A percentile compares a stretch with the other conserved stretches of the same genome.
These are phyloP conservation scores for Cordyceps javanica DNA, from an alignment of 2,329 filamentous ascomycete species.

Conservation along the genomic window DNA sequence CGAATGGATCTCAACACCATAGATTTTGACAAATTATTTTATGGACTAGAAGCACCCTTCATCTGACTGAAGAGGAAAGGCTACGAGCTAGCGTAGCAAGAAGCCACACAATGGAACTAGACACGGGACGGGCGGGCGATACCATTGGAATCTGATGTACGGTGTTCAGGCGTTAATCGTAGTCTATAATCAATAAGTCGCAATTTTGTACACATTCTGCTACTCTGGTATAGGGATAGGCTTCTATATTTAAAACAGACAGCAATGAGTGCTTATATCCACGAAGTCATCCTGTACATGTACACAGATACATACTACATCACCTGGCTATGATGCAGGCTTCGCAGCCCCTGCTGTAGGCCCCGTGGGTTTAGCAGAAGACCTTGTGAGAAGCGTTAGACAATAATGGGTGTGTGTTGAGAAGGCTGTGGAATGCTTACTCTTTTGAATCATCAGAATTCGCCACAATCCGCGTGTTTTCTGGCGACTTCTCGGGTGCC, in stretches of 20 bases:
- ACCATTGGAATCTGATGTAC: background rate
- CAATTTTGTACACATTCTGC: background rate
- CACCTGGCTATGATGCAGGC: background rate
- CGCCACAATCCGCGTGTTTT: no score
- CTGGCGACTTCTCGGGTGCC: constrained; percentile 16
- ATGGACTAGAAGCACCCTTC: constrained; percentile 28
- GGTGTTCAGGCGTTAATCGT: background rate
- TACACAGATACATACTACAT: background rate
- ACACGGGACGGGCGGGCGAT: background rate
- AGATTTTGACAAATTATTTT: constrained; percentile 30
- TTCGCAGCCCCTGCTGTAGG: background rate
- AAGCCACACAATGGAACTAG: background rate
- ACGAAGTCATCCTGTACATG: background rate
- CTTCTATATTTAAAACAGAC: background rate
- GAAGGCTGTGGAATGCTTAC: background rate
- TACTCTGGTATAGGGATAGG: background rate
- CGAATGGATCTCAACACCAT: constrained; percentile 28
- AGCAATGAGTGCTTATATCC: background rate
- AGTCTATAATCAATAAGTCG: background rate
- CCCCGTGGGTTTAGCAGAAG: background rate
- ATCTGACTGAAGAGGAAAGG: constrained; percentile 18
- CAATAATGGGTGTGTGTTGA: background rate
- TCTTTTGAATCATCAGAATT: background rate
- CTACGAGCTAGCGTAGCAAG: background rate
- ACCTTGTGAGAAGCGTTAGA: background rate